These are phyloP conservation scores for Stellera chamaejasme DNA, from an alignment of 345 rosid species.

Conservation along the genomic window DNA sequence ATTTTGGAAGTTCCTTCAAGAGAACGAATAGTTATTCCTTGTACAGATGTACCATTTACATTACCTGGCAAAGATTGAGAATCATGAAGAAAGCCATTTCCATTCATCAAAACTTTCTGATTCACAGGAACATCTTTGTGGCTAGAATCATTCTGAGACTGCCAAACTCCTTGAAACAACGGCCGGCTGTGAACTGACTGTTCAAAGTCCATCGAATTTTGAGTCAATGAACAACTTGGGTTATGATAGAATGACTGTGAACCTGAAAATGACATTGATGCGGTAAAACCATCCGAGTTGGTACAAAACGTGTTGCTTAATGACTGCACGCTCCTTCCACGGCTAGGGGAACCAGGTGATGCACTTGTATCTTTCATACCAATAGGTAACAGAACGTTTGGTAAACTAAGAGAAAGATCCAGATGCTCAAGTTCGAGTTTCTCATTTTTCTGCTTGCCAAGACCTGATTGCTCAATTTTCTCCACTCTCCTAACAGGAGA, in stretches of 20 bases:
- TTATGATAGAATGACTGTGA: conserved; percentile 91
- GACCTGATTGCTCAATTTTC: conserved; percentile 37
- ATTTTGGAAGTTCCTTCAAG: conserved; percentile 47
- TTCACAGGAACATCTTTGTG: conserved; percentile 57
- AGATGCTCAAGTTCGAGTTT: conserved; percentile 62
- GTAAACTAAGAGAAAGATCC: conserved; percentile 93
- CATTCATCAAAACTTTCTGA: conserved; percentile 59
- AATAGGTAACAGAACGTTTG: conserved; percentile 73
- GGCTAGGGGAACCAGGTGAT: conserved; percentile 67
- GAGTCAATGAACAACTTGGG: conserved; percentile 94
- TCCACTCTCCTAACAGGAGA: conserved; percentile 59
- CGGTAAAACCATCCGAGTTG: conserved; percentile 82
- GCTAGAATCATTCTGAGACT: conserved; percentile 60
- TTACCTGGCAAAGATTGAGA: conserved; percentile 40
- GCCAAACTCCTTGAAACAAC: conserved; percentile 78
- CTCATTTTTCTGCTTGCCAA: conserved; percentile 47
- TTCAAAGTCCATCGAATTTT: conserved; percentile 73
- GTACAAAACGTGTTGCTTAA: conserved; percentile 56
- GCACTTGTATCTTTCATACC: conserved; percentile 46
- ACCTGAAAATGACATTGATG: conserved; percentile 90
- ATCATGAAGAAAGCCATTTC: conserved; percentile 47
- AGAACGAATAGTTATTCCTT: conserved; percentile 30
- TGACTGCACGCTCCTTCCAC: conserved; percentile 73
- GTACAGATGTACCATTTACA: conserved; percentile 38
- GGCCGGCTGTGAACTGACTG: conserved; percentile 98